Evolutionary conservation across 352 stramenopile species (phyloP), one percentile per base, ranked within the genome.

Genomic region (Phytopythium mirpurense): DNA sequence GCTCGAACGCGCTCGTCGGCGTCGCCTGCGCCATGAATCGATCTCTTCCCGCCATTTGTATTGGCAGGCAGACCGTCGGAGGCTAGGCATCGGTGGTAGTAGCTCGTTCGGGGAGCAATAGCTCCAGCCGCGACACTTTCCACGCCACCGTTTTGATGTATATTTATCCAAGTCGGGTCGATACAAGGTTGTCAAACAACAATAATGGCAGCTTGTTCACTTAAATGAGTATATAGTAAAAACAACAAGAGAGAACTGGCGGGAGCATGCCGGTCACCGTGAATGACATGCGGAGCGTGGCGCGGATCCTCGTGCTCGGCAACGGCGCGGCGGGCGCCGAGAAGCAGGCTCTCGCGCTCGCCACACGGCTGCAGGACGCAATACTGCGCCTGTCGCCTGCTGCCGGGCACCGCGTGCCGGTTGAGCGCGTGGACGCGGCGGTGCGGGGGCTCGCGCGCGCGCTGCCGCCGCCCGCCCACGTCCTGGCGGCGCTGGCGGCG

Each of bases 261-360:
- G 18, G 7, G 35, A 21, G 36, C 36, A 21, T 0, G 36, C 10
- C 35, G 32, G 45, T 42, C 12, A 5, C 2, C 12, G 37, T 16
- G 19, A 49, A 11, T 26, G n/a, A 15, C 7, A 43, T 43, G 37
- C 2, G 6, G n/a, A 1, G 41, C 3, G 29, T 43, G 9, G 52
- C 78, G 46, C 62, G 69, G 32, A 56, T 92, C 50, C 19, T 88
- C 40, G 78, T 86, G 65, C 68, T 92, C 10, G 71, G 74, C 46
- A 92, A 92, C 59, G 81, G 74, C 34, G 77, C 78, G 5, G 72
- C 77, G 12, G 81, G 81, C 14, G 81, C 81, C 6, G 78, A 92
- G 68, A 92, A 92, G 65, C 81, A 92, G 57, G 81, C 70, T 31
- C 45, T 90, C 14, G 72, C 78, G 50, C 61, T 90, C 5, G 71